Evolutionary conservation across 106 monocot genomes (phyloP), one percentile per base, ranked within the genome.

Genomic region (Triglochin maritima): DNA sequence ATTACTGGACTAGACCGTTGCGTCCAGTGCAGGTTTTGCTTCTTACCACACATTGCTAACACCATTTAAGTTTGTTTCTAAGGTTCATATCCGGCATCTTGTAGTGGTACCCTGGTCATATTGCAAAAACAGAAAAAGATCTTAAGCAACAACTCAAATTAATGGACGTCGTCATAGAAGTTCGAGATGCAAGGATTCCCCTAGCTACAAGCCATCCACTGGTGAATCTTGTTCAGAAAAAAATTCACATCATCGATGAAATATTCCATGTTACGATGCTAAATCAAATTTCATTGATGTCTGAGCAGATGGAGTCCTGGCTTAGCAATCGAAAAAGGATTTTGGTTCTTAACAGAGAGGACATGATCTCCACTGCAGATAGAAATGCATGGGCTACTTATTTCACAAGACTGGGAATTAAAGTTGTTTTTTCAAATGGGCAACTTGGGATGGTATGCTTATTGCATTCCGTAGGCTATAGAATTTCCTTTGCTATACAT

Each of bases 81-180:
- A 13, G 55, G 7, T 5, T 45, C 14, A 72, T 49, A 8, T 57
- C 62, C 83, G 50, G 6, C 46, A 55, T 44, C 50, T 73, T 76
- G 47, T 51, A 98, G 98, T 98, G 98, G 98, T 98, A 98, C 58
- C 98, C 98, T 70, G 91, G 98, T 65, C 98, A 98, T 77, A 98
- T 98, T 80, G 88, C 88, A 4, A 98, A 92, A 78, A 92, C 98
- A 17, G 98, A 98, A 66, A 98, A 84, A 69, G 92, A 92, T 60
- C 76, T 98, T 1, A 92, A 92, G 76, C 72, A 86, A 58, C 98
- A 98, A 44, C 79, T 98, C 17, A 98, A 88, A 77, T 60, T 98
- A 64, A 98, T 98, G 86, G 98, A 92, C 84, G 98, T 98, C 68
- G 98, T 89, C 10, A 84, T 98, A 60, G 91, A 98, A 72, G 86